phyloP scores from a whole-genome alignment of 495 filamentous ascomycete genomes.

The Aspergillus sclerotiicarbonarius region DNA sequence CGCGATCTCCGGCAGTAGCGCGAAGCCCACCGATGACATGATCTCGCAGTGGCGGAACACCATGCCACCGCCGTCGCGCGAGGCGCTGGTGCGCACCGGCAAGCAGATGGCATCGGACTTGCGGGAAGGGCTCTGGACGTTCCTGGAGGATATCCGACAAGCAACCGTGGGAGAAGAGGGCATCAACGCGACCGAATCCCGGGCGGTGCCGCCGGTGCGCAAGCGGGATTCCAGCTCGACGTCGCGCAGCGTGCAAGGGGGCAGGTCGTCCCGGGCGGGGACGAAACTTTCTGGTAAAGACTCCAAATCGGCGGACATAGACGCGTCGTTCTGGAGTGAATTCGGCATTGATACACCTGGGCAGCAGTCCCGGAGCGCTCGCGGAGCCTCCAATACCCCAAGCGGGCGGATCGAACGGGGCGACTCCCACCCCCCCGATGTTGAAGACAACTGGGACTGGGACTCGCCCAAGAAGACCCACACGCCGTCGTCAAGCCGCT shows the following conservation, averaged over 20 bases:
- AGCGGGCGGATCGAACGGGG: slow-evolving; percentile 33
- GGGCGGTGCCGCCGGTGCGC: slow-evolving; percentile 34
- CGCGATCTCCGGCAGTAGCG: slow-evolving; percentile 22
- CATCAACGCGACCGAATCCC: slow-evolving; percentile 55
- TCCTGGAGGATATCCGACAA: slow-evolving; percentile 91
- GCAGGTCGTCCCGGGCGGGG: slow-evolving; percentile 35
- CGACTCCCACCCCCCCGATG: slow-evolving; percentile 42
- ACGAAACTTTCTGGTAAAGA: slow-evolving; percentile 46
- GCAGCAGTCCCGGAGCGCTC: slow-evolving; percentile 43
- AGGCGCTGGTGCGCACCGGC: slow-evolving; percentile 61
- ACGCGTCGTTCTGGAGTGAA: slow-evolving; percentile 52
- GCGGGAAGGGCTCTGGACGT: slow-evolving; percentile 89
- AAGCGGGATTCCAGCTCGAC: slow-evolving; percentile 36
- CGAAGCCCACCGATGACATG: slow-evolving; percentile 33
- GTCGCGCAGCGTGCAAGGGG: slow-evolving; percentile 37
- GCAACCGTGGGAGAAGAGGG: slow-evolving; percentile 93
- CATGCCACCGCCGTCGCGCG: slow-evolving; percentile 48
- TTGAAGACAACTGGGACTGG: slow-evolving; percentile 75
- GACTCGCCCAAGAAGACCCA: slow-evolving; percentile 51
- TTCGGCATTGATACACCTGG: slow-evolving; percentile 53
- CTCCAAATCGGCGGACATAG: slow-evolving; percentile 46
- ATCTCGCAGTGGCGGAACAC: slow-evolving; percentile 41
- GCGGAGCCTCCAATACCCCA: slow-evolving; percentile 31
- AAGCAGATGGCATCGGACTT: slow-evolving; percentile 91
- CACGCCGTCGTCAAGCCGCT: slow-evolving; percentile 47